Percentiles rank a stretch among this genome's conserved stretches.
Evolutionary conservation across 2,329 filamentous ascomycete species (phyloP).

Genomic region (Akanthomyces lecanii): DNA sequence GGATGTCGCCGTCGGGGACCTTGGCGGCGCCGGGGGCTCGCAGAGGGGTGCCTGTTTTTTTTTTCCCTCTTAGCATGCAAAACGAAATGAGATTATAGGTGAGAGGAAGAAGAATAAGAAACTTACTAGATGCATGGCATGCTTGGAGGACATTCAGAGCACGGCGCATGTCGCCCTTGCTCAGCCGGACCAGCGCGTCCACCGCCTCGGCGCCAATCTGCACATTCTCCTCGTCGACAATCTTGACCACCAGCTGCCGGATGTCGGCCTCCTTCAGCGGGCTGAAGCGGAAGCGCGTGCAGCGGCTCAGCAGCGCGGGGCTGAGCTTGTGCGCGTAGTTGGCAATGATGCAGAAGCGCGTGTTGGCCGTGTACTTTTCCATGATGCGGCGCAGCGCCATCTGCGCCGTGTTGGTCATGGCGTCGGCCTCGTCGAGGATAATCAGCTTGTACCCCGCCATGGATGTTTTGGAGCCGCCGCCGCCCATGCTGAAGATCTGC

Average conservation of each 20-base stretch:
- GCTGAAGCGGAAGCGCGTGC: slow-evolving; percentile 92
- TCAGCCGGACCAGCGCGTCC: slow-evolving; percentile 78
- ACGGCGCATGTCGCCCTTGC: slow-evolving; percentile 93
- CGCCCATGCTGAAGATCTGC: slow-evolving; percentile 78
- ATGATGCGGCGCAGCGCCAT: slow-evolving; percentile 97
- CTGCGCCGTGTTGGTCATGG: slow-evolving; percentile 98
- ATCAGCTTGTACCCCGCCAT: slow-evolving; percentile 89
- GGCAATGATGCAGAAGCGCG: slow-evolving; percentile 95
- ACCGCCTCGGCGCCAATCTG: slow-evolving; percentile 77
- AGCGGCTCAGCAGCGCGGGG: slow-evolving; percentile 84
- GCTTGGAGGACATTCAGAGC: slow-evolving; percentile 94
- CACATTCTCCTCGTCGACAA: slow-evolving; percentile 81
- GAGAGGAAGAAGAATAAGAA: background rate
- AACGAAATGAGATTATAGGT: background rate
- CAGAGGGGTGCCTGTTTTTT: slow-evolving; percentile 58
- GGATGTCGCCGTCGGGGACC: slow-evolving; percentile 58
- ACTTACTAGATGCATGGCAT: slow-evolving; percentile 84
- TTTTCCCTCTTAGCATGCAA: background rate
- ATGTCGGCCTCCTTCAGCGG: slow-evolving; percentile 89
- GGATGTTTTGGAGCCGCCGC: slow-evolving; percentile 38
- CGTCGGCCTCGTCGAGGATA: slow-evolving; percentile 96
- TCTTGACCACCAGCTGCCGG: slow-evolving; percentile 76
- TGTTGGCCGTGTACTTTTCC: slow-evolving; percentile 99
- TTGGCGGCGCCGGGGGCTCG: slow-evolving; percentile 57
- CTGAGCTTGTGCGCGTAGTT: slow-evolving; percentile 99